Evolutionary conservation across 2,329 filamentous ascomycete genomes (phyloP), one percentile per base, ranked within the genome.

Genomic region (Xylaria sp.): DNA sequence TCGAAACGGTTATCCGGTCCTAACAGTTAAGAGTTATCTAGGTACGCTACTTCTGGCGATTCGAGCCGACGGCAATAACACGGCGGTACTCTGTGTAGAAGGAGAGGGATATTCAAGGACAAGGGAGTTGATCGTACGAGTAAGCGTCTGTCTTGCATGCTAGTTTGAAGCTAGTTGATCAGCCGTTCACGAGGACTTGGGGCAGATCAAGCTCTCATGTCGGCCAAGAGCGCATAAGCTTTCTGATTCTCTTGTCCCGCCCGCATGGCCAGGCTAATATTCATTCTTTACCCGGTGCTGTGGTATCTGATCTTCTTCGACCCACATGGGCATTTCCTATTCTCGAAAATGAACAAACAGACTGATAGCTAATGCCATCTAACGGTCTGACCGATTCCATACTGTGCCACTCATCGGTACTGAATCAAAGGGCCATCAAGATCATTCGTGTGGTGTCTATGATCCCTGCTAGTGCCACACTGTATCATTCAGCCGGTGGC

Each of bases 211-310:
- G 28, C 53, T 38, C 7, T 37, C 31, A 54, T 33, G 57, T 19
- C 31, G 12, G 55, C 60, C 56, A 55, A 63, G 51, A 40, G 14
- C 38, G 28, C 31, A 55, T 11, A 60, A 60, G 60, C 60, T 63
- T 63, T 63, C 50, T 6, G 21, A 11, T 31, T 35, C 19, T 25
- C 51, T n/a, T 45, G 56, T 33, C 38, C 12, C 17, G 21, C 15
- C 53, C 38, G 9, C 21, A 57, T 5, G 33, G 25, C 45, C 15
- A 17, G 25, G 23, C 8, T 31, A 15, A 31, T 31, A 47, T 31
- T 4, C n/a, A n/a, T n/a, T 47, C 45, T 11, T 45, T 45, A 45
- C 28, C 43, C 12, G 12, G 43, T 46, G 43, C 21, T 28, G 14
- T 23, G 43, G 23, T 53, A n/a, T 45, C 43, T 38, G 3, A 12